Conservation (phyloP, 2,329 filamentous ascomycete genomes). For the Macrophomina phaseolina region DNA sequence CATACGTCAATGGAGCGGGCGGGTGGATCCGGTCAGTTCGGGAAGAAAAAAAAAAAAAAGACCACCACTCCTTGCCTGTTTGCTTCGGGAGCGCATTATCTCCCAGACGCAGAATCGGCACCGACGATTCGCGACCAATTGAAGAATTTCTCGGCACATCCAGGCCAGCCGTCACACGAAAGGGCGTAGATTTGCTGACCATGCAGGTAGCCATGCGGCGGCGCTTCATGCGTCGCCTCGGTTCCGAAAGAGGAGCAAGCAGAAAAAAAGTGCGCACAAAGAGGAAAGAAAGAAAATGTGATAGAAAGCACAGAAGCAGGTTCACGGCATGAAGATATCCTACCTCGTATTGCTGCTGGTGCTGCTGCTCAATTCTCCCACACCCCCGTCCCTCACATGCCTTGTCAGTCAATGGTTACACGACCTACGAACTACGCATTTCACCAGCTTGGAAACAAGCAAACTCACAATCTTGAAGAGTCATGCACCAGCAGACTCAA, state of each 20-base stretch:
- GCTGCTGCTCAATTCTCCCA: neutral
- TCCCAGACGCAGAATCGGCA: neutral
- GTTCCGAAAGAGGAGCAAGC: neutral
- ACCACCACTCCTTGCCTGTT: neutral
- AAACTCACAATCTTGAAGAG: neutral
- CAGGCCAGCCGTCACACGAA: neutral
- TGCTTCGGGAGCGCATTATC: slow-evolving; percentile 7
- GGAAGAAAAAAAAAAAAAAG: neutral
- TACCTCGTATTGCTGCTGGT: neutral
- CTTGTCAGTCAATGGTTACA: neutral
- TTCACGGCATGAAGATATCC: neutral
- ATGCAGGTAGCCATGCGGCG: neutral
- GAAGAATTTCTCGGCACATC: neutral
- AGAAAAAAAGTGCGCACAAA: neutral
- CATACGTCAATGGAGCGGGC: neutral
- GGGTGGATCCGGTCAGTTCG: neutral
- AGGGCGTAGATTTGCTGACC: neutral
- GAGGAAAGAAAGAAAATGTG: slow-evolving; percentile 6
- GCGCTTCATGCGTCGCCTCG: neutral
- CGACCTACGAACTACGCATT: no score
- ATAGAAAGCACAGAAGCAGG: slow-evolving; percentile 1
- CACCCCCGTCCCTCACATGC: neutral
- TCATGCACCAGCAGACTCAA: neutral
- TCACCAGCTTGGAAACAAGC: neutral
- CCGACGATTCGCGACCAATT: neutral